Base-by-base conservation (phyloP, 2,329 filamentous ascomycete species). In the Aureobasidium sp. region DNA sequence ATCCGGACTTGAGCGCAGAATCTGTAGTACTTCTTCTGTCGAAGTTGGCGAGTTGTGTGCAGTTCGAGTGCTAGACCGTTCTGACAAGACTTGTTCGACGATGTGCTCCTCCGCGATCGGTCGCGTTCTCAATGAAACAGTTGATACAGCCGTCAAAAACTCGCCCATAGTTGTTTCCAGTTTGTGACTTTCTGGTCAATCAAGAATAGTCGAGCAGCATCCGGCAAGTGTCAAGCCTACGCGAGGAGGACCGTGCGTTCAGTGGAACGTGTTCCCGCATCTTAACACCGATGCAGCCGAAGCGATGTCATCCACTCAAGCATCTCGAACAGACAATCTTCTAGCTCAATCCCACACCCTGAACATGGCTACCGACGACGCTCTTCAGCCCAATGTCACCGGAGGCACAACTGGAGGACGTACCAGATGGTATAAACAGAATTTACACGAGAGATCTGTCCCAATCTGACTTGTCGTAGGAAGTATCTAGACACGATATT, bases 401-500 rank as follows among this genome's bases (percentile, higher is more conserved):
- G 22, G 22, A 10, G 34, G 39, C 3, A 27, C n/a, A 6, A 22
- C 30, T 19, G 39, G 8, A 21, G 29, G 11, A n/a, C 37, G 49
- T 12, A 29, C 53, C 6, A 57, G 53, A 56, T 57, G 56, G 56
- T 54, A 24, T 14, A 39, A 40, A 14, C 4, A 17, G 6, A 22
- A 29, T 11, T 16, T 6, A 10, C 4, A 6, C 14, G 6, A 25
- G 32, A 37, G 7, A 34, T 11, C 4, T 6, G 8, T 6, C 10
- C 47, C 6, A 19, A 8, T 40, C 10, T 44, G 41, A 37, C 56
- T 57, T 27, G 56, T 55, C 58, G 58, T 55, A 63, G 90, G 90
- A 84, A 81, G 68, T 85, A 95, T 67, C 79, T 97, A 54, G 83
- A 97, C 70, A 84, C 79, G 57, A 83, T 96, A 59, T 79, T 95